These are phyloP conservation scores for Globisporangium takayamanum DNA, from an alignment of 352 stramenopile species.

Conservation along the genomic window DNA sequence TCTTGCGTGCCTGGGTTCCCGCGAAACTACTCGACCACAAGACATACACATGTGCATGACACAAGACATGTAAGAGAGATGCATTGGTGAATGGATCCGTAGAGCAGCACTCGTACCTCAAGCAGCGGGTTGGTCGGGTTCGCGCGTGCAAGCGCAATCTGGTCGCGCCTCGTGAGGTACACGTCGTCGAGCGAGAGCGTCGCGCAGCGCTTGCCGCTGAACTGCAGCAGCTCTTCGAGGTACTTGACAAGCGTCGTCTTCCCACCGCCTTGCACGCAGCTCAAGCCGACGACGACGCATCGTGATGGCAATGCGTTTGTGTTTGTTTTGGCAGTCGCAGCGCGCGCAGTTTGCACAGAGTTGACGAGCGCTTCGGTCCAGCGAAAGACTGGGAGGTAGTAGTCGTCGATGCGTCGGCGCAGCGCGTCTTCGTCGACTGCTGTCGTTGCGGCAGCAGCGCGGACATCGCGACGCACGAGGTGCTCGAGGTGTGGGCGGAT, in stretches of 20 bases:
- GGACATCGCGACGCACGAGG: conserved; percentile 41
- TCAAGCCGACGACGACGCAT: conserved; percentile 73
- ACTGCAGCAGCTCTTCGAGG: conserved; percentile 50
- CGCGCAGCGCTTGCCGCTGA: conserved; percentile 54
- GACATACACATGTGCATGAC: neutral
- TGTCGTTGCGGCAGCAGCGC: conserved; percentile 7
- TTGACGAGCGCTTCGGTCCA: conserved; percentile 61
- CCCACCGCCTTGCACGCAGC: conserved; percentile 76
- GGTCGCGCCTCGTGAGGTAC: conserved; percentile 62
- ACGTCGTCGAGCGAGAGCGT: conserved; percentile 82
- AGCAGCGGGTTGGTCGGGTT: conserved; percentile 69
- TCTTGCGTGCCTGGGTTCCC: conserved; percentile 83
- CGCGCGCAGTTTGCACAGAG: conserved; percentile 15
- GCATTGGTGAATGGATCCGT: no score
- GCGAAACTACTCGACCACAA: conserved; percentile 36
- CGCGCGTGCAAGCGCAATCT: conserved; percentile 49
- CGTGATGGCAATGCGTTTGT: conserved; percentile 7
- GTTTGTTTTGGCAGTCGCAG: neutral
- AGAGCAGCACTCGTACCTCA: conserved; percentile 31
- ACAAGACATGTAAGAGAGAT: neutral
- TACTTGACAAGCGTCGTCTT: conserved; percentile 80
- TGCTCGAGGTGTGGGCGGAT: conserved; percentile 47
- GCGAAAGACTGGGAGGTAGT: conserved; percentile 72
- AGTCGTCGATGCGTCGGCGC: conserved; percentile 52
- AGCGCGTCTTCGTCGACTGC: conserved; percentile 34